Base-by-base conservation (phyloP, 345 rosid species). In the Punica granatum region DNA sequence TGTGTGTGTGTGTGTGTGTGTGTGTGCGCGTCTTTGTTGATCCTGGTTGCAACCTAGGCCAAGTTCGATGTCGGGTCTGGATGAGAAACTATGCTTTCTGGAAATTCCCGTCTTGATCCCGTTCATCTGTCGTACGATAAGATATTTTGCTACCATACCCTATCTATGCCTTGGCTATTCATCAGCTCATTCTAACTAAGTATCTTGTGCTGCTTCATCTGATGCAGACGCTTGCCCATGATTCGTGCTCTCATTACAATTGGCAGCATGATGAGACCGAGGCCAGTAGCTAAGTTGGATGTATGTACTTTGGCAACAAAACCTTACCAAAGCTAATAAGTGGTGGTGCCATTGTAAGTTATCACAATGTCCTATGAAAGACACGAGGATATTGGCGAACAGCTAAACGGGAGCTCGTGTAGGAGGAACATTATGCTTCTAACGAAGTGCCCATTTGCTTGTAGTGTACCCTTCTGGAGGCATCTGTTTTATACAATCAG, bases 221-320 rank as follows among this genome's bases (percentile, higher is more conserved):
- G 60, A 60, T 82, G 85, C 95, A 88, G 97, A 85, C 90, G 18
- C 86, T 90, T 19, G 92, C 90, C 28, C 98, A 92, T 7, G 97
- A 88, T 74, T 87, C 93, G 3, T 74, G 74, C 63, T 76, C 77
- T 14, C 68, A 72, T 67, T 72, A 72, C 70, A 72, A 77, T 42
- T 64, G 79, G 37, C 81, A 82, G 66, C 62, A 70, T 5, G 41
- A 68, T 3, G 85, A 76, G 36, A n/a, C 68, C 7, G 78, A 33
- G 6, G 59, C 66, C 19, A 56, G 62, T 26, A 48, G 25, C 8
- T 23, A 15, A 63, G 51, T 39, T 26, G 15, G 14, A 25, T 31
- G 34, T 42, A 28, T 28, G 61, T 30, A 26, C 61, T 56, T 30
- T 30, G 25, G 32, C 61, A 56, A 30, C 14, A 5, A 37, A 28